A percentile compares a stretch with the other conserved stretches of the same genome.
Conservation (phyloP, 768 basidiomycete species). For the Podaxis mareebaensis region DNA sequence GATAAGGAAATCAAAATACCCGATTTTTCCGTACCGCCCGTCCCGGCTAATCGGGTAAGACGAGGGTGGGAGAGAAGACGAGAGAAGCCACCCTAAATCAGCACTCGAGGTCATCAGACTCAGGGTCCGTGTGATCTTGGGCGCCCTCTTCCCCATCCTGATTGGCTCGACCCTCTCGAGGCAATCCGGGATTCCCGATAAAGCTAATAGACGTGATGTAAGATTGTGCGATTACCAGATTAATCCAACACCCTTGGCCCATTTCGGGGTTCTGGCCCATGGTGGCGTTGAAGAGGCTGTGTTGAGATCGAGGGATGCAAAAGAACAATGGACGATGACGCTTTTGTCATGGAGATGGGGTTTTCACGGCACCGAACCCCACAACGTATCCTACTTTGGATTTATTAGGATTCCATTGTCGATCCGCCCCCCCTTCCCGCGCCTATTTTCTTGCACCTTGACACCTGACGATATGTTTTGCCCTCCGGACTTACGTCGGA, state of each 20-base stretch:
- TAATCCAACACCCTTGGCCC: neutral
- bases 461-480: neutral
- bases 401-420: conserved; percentile 4
- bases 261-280: conserved; percentile 12
- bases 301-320: conserved; percentile 10
- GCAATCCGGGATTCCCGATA: conserved; percentile 16
- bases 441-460: neutral
- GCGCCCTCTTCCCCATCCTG: neutral
- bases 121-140: conserved; percentile 14
- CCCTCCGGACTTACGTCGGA: neutral
- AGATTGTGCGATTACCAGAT: conserved; percentile 2
- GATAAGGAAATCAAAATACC: conserved; percentile 17
- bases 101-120: conserved; percentile 13
- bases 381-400: conserved; percentile 6
- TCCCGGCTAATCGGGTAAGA: conserved; percentile 14
- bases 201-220: conserved; percentile 2
- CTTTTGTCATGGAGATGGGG: conserved; percentile 16
- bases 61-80: neutral
- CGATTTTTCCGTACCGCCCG: conserved; percentile 17
- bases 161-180: conserved; percentile 1
- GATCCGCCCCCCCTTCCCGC: neutral
- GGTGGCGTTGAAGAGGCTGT: conserved; percentile 14
- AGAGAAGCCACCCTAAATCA: conserved; percentile 15
- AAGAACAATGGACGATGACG: conserved; percentile 3
- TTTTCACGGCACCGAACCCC: conserved; percentile 7